Conservation (phyloP, 805 yeast species). For the Candida ulmi region DNA sequence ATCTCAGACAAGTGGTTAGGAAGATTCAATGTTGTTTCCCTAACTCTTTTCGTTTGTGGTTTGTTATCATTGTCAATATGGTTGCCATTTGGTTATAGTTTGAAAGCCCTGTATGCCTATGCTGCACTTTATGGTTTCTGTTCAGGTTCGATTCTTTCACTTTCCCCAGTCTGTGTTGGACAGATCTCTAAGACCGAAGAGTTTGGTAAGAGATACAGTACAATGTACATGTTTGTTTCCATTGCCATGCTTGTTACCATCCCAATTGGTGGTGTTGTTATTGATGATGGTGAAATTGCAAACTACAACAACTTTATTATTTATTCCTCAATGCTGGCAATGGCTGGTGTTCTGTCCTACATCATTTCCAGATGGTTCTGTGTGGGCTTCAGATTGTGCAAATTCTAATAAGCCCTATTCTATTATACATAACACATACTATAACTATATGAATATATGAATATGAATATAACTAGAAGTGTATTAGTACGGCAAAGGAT, state of each 20-base stretch:
- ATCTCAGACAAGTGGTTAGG: conserved; percentile 42
- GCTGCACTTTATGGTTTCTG: conserved; percentile 48
- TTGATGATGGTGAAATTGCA: conserved; percentile 27
- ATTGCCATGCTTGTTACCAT: conserved; percentile 41
- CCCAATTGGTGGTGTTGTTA: conserved; percentile 45
- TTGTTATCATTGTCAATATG: conserved; percentile 33
- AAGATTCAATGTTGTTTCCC: conserved; percentile 44
- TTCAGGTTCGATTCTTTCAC: conserved; percentile 49
- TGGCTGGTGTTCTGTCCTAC: conserved; percentile 34
- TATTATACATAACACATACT: no score
- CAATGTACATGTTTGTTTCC: conserved; percentile 54
- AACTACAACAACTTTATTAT: conserved; percentile 39
- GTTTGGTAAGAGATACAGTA: conserved; percentile 51
- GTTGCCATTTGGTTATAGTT: conserved; percentile 35
- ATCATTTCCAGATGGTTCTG: conserved; percentile 32
- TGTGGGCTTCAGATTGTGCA: conserved; percentile 36
- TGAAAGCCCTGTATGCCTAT: conserved; percentile 36
- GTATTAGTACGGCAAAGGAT: no score
- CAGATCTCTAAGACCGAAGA: conserved; percentile 50
- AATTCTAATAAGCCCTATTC: conserved; percentile 21
- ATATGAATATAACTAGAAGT: no score
- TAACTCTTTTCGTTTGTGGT: conserved; percentile 29
- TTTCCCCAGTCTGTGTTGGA: conserved; percentile 56
- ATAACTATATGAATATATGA: no score
- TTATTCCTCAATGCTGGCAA: conserved; percentile 36